Evolutionary conservation across 257 asterid species (phyloP).

Genomic region (Solanum clarkiae): DNA sequence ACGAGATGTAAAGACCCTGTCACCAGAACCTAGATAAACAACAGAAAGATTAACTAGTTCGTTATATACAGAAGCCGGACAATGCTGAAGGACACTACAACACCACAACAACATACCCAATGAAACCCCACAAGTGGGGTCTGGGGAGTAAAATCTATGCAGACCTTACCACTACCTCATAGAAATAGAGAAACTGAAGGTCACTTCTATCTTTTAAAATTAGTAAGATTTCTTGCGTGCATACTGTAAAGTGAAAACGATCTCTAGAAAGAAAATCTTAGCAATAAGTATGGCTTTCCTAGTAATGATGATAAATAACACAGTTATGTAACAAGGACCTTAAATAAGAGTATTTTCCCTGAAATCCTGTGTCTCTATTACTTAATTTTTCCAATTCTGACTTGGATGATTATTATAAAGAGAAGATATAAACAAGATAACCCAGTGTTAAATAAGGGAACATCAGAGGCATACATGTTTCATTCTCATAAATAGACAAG

Average conservation of each 20-base stretch:
- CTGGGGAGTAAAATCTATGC: too few species aligned
- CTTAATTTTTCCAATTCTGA: background rate
- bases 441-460: background rate
- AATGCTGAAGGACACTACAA: background rate
- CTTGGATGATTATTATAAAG: background rate
- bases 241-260: background rate
- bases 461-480: background rate
- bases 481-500: background rate
- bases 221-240: background rate
- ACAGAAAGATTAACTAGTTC: background rate
- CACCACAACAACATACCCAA: too few species aligned
- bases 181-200: too few species aligned
- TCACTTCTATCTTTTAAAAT: background rate
- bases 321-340: background rate
- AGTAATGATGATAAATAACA: background rate
- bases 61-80: background rate
- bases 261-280: background rate
- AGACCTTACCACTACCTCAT: too few species aligned
- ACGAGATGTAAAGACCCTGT: slow-evolving; percentile 89
- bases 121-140: too few species aligned
- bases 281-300: background rate
- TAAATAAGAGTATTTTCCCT: background rate
- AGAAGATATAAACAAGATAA: background rate
- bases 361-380: background rate
- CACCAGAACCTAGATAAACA: slow-evolving; percentile 59